Evolutionary conservation across 2,329 filamentous ascomycete genomes (phyloP).

Genomic region (Diaporthe australafricana): DNA sequence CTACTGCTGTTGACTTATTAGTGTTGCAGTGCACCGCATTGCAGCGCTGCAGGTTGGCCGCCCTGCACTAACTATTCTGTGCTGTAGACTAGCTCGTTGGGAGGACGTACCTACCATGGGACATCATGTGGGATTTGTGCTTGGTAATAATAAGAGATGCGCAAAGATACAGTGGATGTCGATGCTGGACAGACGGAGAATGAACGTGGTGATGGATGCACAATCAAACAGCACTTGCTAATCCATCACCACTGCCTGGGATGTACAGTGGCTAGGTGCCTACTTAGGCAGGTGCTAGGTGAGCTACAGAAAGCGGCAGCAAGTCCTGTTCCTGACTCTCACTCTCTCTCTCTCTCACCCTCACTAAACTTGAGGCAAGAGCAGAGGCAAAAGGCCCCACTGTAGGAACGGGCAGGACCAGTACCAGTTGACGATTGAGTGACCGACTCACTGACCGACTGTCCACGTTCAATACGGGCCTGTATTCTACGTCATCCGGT

Average conservation of each 20-base stretch:
- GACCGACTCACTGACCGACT: background rate
- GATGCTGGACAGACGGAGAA: background rate
- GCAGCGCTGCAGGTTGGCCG: constrained; percentile 30
- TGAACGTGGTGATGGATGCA: background rate
- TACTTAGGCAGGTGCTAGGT: too few species aligned
- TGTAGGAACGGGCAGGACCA: constrained; percentile 9
- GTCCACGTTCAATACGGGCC: background rate
- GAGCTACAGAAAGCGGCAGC: too few species aligned
- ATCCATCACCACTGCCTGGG: background rate
- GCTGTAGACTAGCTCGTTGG: background rate
- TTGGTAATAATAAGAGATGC: background rate
- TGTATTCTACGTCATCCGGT: constrained; percentile 2
- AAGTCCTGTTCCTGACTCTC: too few species aligned
- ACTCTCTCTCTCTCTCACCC: too few species aligned
- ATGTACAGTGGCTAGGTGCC: too few species aligned
- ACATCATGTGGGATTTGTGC: constrained; percentile 12
- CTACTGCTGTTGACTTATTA: background rate
- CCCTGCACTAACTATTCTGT: constrained; percentile 17
- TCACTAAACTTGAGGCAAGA: background rate
- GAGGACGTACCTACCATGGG: constrained; percentile 2
- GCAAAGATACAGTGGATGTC: background rate
- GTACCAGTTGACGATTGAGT: background rate
- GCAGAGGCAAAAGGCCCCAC: background rate
- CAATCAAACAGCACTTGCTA: background rate
- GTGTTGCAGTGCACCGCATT: constrained; percentile 32